Evolutionary conservation across 805 yeast genomes (phyloP), one percentile per base, ranked within the genome.

Genomic region (Saccharomycopsis sp.): DNA sequence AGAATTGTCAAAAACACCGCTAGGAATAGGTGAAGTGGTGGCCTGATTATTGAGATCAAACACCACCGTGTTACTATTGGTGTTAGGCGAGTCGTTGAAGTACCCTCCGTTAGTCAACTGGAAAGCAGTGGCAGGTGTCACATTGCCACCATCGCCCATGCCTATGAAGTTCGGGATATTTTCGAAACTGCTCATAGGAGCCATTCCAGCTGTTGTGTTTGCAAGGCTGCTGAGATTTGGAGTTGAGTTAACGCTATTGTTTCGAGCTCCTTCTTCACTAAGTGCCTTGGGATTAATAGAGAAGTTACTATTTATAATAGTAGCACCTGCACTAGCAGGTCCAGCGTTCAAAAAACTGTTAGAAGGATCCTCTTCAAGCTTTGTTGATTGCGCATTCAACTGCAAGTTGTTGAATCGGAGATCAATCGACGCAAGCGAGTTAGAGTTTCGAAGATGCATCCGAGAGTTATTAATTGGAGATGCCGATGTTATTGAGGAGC

Each of bases 391-490:
- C 15, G 34, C 19, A 20, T 23, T 29, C 7, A 56, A 17, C 29
- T 56, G 47, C n/a, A 56, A 34, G 23, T 56, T 42, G 29, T 52
- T 42, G 15, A 56, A 51, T 23, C 52, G 3, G 17, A 56, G 41
- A 23, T 56, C 59, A 53, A 56, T 56, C 8, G 59, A 56, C 15
- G 59, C 56, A 3, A 56, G 23, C 5, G 59, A 56, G 23, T 53
- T 52, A 14, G 59, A 56, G n/a, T 54, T 38, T 22, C 54, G 3
- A 23, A 15, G 41, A 29, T 56, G 54, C 14, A 17, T 34, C 3
- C 20, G 47, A 2, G 53, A 25, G 22, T 42, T 29, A 3, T 12
- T 23, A 2, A 47, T 14, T 3, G 34, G 47, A 35, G 54, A 19
- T 3, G 41, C 38, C 9, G 44, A 20, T 25, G 52, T 29, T 7